These are phyloP conservation scores for Hydrangea macrophylla DNA, from an alignment of 148 eudicot species.

Conservation along the genomic window DNA sequence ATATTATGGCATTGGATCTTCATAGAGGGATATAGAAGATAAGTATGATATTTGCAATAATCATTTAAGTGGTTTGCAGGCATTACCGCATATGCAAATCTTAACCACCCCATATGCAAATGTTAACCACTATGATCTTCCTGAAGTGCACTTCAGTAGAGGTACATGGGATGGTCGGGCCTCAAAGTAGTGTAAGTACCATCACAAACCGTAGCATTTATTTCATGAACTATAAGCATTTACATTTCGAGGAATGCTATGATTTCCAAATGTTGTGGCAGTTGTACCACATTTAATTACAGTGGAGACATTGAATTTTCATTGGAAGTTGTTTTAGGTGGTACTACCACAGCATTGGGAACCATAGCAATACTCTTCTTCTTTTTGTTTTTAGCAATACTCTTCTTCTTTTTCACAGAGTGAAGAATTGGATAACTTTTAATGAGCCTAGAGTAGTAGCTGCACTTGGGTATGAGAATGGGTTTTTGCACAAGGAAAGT, in stretches of 20 bases:
- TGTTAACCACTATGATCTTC: conserved; percentile 88
- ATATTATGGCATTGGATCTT: too few relatives aligned
- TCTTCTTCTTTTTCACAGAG: too few relatives aligned
- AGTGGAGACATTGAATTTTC: too few relatives aligned
- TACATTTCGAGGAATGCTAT: conserved; percentile 89
- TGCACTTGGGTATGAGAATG: conserved; percentile 73
- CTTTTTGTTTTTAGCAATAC: too few relatives aligned
- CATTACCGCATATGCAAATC: conserved; percentile 82
- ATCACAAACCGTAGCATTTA: background rate
- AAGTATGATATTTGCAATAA: too few relatives aligned
- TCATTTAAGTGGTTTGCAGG: conserved; percentile 35
- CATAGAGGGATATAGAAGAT: too few relatives aligned
- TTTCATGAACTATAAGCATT: background rate
- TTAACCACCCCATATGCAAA: too few relatives aligned
- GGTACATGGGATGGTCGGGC: conserved; percentile 70
- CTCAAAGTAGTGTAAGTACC: conserved; percentile 66
- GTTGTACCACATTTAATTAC: too few relatives aligned
- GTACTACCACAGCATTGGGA: too few relatives aligned
- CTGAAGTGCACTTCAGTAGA: conserved; percentile 72
- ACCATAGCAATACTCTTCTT: too few relatives aligned
- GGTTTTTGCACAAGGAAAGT: conserved; percentile 74
- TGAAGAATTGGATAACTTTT: conserved; percentile 89
- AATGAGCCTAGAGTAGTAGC: conserved; percentile 92
- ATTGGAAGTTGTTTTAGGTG: too few relatives aligned
- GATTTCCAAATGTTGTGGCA: too few relatives aligned